These are phyloP conservation scores for Gossypium lobatum DNA, from an alignment of 441 rosid species.

Conservation along the genomic window DNA sequence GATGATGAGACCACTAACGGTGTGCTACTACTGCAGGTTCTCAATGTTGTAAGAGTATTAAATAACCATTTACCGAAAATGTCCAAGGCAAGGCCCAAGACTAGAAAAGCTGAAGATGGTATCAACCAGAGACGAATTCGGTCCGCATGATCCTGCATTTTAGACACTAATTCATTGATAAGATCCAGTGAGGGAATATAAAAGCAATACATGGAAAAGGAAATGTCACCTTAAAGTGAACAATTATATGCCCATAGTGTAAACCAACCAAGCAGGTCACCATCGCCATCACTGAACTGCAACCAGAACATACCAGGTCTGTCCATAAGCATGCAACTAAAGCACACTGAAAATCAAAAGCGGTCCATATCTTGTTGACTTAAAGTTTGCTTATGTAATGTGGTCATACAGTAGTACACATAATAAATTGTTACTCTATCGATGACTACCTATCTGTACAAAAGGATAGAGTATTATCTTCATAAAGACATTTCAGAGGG, in stretches of 20 bases:
- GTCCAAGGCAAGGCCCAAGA: slow-evolving; percentile 46
- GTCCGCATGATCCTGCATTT: slow-evolving; percentile 47
- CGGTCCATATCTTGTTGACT: background rate
- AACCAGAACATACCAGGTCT: slow-evolving; percentile 20
- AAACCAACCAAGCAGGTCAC: slow-evolving; percentile 72
- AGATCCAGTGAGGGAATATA: background rate
- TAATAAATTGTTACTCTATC: background rate
- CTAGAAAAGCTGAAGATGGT: slow-evolving; percentile 43
- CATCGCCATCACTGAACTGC: slow-evolving; percentile 71
- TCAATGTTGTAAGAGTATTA: background rate
- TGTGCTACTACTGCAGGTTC: background rate
- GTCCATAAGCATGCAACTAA: background rate
- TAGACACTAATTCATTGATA: background rate
- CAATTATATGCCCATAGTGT: slow-evolving; percentile 69
- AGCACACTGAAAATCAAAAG: background rate
- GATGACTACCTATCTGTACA: background rate
- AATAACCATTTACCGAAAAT: slow-evolving; percentile 37
- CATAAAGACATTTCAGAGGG: background rate
- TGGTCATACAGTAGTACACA: background rate
- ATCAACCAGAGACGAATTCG: slow-evolving; percentile 52
- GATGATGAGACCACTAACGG: background rate
- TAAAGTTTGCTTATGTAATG: background rate
- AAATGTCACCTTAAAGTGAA: slow-evolving; percentile 62
- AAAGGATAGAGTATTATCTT: background rate
- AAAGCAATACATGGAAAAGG: background rate